Conservation (phyloP, 805 yeast species). For the Metschnikowia lunata region DNA sequence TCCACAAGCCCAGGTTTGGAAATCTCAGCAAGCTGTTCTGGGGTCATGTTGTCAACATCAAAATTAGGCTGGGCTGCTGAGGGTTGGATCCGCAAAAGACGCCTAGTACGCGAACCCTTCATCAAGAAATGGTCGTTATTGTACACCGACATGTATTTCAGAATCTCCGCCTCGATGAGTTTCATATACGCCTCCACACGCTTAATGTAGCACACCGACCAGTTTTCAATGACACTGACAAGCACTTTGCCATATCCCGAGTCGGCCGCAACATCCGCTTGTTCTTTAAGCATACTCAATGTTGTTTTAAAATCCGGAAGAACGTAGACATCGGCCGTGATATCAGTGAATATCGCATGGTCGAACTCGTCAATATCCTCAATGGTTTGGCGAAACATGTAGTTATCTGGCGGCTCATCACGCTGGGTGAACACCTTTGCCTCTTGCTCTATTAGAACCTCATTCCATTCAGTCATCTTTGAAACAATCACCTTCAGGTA, state of each 20-base stretch:
- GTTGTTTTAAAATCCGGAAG: conserved; percentile 77
- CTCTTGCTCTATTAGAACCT: conserved; percentile 63
- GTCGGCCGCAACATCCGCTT: conserved; percentile 81
- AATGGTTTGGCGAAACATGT: conserved; percentile 47
- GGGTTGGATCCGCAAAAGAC: conserved; percentile 26
- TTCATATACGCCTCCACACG: conserved; percentile 62
- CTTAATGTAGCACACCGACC: conserved; percentile 54
- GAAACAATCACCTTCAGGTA: conserved; percentile 64
- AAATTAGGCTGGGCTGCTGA: conserved; percentile 12
- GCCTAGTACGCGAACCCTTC: conserved; percentile 43
- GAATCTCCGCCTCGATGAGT: conserved; percentile 45
- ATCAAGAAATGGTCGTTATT: conserved; percentile 35
- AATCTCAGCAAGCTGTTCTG: conserved; percentile 33
- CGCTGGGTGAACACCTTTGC: conserved; percentile 59
- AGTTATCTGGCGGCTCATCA: conserved; percentile 67
- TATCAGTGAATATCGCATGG: conserved; percentile 27
- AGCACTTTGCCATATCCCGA: conserved; percentile 77
- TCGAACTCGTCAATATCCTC: conserved; percentile 38
- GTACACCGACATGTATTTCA: conserved; percentile 39
- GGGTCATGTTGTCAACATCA: conserved; percentile 38
- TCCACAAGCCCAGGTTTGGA: conserved; percentile 70
- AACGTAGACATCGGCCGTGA: conserved; percentile 48
- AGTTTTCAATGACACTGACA: conserved; percentile 71
- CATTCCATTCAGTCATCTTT: conserved; percentile 85
- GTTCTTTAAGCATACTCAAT: conserved; percentile 81